Evolutionary conservation across 306 rosid genomes (phyloP), one percentile per base, ranked within the genome.

Genomic region (Trifolium repens): DNA sequence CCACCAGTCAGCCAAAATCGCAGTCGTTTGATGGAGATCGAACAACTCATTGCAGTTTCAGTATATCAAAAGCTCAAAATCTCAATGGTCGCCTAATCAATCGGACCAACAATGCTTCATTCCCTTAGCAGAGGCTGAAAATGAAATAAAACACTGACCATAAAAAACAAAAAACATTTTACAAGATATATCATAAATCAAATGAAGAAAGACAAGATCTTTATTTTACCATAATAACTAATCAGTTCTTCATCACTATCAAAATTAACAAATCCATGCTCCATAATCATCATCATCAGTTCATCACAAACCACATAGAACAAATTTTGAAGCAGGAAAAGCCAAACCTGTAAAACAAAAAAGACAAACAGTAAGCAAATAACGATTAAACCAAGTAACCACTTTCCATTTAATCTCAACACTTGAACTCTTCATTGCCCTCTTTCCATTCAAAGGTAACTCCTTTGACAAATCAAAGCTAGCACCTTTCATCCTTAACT

Each of bases 361-460:
- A 70, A 94, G 93, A 61, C 75, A 84, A 64, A 88, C 61, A 16
- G 93, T 77, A 8, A 88, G 80, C 2, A 82, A 58, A 69, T 89
- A 77, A 64, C 63, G 79, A 2, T 65, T 87, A 65, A 82, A 85
- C 87, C 86, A 90, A 44, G 89, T 84, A 2, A 89, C 11, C 0
- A 93, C 92, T 74, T 79, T 83, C 96, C 96, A 94, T 27, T 88
- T 90, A 80, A 92, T 88, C 85, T 91, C 99, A 3, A 90, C 97
- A 47, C 99, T 94, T 0, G 99, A 92, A 78, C 99, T 94, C 77
- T 92, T 94, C 93, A 94, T 94, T 92, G 92, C 88, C 84, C 83
- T 90, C 80, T 87, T 89, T 79, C 90, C 89, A 60, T 40, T 46
- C 3, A 74, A 73, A 1, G 93, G 32, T 13, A 55, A 93, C 77